Conservation (phyloP, 164 flowering plant genomes). For the Umbellularia californica region DNA sequence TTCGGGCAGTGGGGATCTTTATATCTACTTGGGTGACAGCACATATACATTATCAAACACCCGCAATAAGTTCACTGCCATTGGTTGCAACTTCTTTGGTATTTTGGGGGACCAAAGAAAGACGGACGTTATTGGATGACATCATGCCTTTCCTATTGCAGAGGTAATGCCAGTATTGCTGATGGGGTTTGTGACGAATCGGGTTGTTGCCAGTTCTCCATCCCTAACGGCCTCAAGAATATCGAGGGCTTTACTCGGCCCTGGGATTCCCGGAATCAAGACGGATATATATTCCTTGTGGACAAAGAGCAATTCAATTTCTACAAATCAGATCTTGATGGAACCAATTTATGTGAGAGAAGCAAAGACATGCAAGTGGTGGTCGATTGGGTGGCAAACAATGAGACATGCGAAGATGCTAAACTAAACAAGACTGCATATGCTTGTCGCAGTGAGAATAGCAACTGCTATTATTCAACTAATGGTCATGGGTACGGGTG, state of each 20-base stretch:
- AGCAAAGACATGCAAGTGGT: conserved; percentile 7
- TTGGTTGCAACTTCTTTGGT: conserved; percentile 7
- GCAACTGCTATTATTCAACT: conserved; percentile 8
- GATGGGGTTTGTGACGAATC: conserved; percentile 2
- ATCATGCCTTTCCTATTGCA: background rate
- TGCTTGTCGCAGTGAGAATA: conserved; percentile 12
- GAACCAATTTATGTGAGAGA: background rate
- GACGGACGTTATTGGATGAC: background rate
- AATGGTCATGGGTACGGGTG: conserved; percentile 52
- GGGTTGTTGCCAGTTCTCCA: conserved; percentile 10
- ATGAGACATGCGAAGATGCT: conserved; percentile 22
- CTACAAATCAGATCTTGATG: background rate
- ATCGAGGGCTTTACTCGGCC: background rate
- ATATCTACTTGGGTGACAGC: background rate
- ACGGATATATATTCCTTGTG: too few species aligned
- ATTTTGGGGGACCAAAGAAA: background rate
- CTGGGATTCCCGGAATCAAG: too few species aligned
- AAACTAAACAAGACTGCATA: background rate
- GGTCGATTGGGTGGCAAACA: conserved; percentile 45
- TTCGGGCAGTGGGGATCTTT: background rate
- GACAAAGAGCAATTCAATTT: conserved; percentile 2
- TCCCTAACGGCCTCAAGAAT: background rate
- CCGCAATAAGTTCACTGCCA: conserved; percentile 9
- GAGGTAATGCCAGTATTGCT: too few species aligned
- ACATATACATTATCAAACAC: background rate